Conservation (phyloP, 1,284 basidiomycete genomes). For the Papiliotrema nemorosa region DNA sequence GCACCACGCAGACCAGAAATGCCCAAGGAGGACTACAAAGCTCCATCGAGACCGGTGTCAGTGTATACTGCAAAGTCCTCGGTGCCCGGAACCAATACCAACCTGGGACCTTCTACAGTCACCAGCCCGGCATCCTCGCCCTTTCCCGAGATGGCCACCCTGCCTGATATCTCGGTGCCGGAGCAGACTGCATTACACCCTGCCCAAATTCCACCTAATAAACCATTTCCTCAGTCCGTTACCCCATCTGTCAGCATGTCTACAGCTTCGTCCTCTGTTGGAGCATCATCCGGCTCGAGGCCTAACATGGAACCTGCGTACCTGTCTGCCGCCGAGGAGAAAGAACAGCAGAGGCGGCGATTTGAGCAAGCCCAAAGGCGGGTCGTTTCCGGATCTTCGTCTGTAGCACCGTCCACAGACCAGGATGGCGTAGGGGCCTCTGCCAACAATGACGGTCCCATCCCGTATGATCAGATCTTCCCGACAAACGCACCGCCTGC, state of each 20-base stretch:
- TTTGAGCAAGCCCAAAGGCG: constrained; percentile 15
- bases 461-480: constrained; percentile 18
- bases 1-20: constrained; percentile 19
- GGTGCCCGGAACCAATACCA: no score
- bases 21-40: constrained; percentile 14
- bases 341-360: constrained; percentile 17
- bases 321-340: constrained; percentile 17
- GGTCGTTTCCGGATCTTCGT: background rate
- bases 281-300: background rate
- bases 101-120: no score
- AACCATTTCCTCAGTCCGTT: no score
- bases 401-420: no score
- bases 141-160: no score
- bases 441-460: constrained; percentile 2
- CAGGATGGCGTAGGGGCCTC: no score
- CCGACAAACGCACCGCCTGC: constrained; percentile 3
- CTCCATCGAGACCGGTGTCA: constrained; percentile 16
- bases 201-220: background rate
- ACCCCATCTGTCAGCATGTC: no score
- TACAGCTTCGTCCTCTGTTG: no score
- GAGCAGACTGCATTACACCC: background rate
- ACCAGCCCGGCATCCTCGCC: background rate
- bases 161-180: background rate
- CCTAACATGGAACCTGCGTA: background rate
- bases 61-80: constrained; percentile 6